A percentile compares a stretch with the other conserved stretches of the same genome.
Evolutionary conservation across 192 early-diverging fungal species (phyloP).

Genomic region (Gaertneriomyces semiglobifer): DNA sequence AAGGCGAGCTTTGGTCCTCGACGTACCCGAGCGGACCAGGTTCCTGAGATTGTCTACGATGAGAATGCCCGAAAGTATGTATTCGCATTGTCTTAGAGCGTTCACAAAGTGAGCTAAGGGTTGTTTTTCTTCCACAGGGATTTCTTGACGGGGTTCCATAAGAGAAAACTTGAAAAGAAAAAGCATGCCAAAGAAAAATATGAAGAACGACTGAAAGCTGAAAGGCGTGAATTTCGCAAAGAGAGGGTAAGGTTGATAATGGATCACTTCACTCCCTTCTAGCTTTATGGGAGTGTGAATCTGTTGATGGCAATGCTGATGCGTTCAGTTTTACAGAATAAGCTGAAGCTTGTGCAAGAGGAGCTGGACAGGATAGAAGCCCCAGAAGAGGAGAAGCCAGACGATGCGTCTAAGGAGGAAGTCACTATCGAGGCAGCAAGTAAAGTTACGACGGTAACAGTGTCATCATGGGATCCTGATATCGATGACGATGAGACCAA

Average conservation of each 20-base stretch:
- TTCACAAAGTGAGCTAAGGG: not conserved
- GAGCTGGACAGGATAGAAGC: constrained; percentile 31
- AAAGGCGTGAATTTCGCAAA: constrained; percentile 29
- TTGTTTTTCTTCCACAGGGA: constrained; percentile 31
- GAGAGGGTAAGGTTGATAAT: constrained; percentile 33
- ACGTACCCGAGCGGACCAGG: too few species aligned
- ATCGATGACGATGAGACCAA: constrained; percentile 8
- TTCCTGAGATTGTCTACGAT: constrained; percentile 18
- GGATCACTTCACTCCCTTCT: not conserved
- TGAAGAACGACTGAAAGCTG: constrained; percentile 24
- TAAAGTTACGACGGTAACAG: constrained; percentile 34
- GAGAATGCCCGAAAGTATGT: constrained; percentile 21
- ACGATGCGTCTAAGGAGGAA: constrained; percentile 11
- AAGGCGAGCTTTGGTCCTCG: too few species aligned
- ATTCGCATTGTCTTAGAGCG: not conserved
- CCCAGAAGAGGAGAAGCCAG: not conserved
- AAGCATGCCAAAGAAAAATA: constrained; percentile 32
- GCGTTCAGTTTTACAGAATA: constrained; percentile 12
- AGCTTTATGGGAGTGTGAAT: not conserved
- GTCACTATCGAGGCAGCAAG: constrained; percentile 5
- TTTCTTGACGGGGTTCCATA: constrained; percentile 51
- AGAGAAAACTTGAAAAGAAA: constrained; percentile 42
- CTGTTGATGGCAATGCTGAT: not conserved
- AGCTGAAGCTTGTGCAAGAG: constrained; percentile 17
- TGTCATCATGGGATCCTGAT: constrained; percentile 31